phyloP scores from a whole-genome alignment of 257 asterid genomes.

The Solanum piurae region DNA sequence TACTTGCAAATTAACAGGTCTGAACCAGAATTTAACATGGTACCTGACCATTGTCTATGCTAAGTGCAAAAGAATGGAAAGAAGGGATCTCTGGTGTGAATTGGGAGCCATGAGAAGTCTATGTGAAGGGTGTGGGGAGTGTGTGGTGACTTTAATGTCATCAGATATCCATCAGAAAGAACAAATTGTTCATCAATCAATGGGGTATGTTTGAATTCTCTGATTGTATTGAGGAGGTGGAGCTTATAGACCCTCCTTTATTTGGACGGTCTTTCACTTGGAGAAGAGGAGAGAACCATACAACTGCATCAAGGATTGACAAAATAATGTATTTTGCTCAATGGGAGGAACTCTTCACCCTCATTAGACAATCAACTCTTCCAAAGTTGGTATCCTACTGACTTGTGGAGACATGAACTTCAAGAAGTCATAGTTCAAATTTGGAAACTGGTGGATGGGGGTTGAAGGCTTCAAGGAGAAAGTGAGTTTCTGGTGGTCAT shows the following conservation, averaged over 20 bases:
- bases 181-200: not conserved
- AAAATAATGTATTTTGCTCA: not conserved
- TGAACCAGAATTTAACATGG: not conserved
- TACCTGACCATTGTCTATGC: not conserved
- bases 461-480: no score
- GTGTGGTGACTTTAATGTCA: not conserved
- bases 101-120: not conserved
- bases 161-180: not conserved
- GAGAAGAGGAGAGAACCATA: not conserved
- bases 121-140: not conserved
- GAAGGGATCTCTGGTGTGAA: not conserved
- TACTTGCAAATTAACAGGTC: not conserved
- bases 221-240: not conserved
- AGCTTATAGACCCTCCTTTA: not conserved
- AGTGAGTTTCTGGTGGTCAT: not conserved
- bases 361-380: not conserved
- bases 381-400: not conserved
- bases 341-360: not conserved
- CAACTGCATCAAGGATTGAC: not conserved
- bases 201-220: not conserved
- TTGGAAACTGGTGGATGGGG: no score
- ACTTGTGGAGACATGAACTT: not conserved
- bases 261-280: not conserved
- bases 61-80: not conserved
- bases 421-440: no score